Conservation (phyloP, 768 basidiomycete genomes). For the Russula sp. region DNA sequence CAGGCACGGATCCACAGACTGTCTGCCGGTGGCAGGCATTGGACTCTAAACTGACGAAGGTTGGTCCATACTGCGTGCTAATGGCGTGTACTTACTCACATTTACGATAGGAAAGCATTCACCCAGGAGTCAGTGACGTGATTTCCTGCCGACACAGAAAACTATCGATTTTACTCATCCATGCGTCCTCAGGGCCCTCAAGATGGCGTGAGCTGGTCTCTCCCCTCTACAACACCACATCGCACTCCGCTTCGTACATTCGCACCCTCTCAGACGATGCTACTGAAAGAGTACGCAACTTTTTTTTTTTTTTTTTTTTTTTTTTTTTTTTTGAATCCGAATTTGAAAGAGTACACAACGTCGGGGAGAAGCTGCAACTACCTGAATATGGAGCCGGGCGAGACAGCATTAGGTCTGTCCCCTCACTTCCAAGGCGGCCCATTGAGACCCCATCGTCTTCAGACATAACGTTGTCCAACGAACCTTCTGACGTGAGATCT, state of each 20-base stretch:
- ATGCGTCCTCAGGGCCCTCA: constrained; percentile 6
- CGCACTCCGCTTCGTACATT: constrained; percentile 53
- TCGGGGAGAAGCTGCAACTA: constrained; percentile 37
- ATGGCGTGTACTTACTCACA: constrained; percentile 1
- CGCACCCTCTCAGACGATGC: constrained; percentile 46
- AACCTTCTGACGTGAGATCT: constrained; percentile 4
- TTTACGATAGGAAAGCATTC: constrained; percentile 22
- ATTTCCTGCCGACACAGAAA: constrained; percentile 16
- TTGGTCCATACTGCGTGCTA: constrained; percentile 9
- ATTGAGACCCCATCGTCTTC: constrained; percentile 7
- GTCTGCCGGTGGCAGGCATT: constrained; percentile 11
- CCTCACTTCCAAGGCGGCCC: constrained; percentile 27
- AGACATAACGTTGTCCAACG: background rate
- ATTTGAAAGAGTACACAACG: constrained; percentile 34
- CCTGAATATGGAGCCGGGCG: constrained; percentile 37
- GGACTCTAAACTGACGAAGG: constrained; percentile 17
- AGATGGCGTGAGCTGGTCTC: background rate
- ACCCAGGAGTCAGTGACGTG: constrained; percentile 13
- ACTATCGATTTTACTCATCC: constrained; percentile 21
- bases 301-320: too few species aligned
- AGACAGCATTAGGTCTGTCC: constrained; percentile 37
- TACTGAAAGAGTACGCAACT: constrained; percentile 35
- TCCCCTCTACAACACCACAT: background rate
- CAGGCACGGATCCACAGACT: constrained; percentile 12
- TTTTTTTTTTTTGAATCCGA: too few species aligned